Base-by-base conservation (phyloP, 331 rosid genomes). In the Phaseolus coccineus region DNA sequence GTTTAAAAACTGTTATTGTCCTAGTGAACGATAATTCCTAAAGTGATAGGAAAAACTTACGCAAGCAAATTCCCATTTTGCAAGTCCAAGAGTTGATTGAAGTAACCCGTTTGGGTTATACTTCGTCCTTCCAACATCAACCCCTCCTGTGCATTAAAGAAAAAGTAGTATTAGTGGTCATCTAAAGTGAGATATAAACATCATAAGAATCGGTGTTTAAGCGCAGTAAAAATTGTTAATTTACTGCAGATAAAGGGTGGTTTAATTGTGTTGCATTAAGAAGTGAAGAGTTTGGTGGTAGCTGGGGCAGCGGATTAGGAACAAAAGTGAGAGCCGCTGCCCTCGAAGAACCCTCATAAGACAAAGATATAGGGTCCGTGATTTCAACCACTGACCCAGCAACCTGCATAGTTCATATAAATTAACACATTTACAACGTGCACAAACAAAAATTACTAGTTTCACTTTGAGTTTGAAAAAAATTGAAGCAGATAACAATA, bases 41-140 rank as follows among this genome's bases (percentile, higher is more conserved):
- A 62, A 50, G 5, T 59, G 30, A 40, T 2, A 47, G 2, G 14
- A 59, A 37, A 37, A 82, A 51, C 83, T 14, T 73, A 83, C 83
- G 0, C 3, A 8, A 35, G 68, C 3, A 31, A 4, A 59, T 68
- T 28, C 61, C 19, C 80, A 30, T 58, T 59, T 39, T 31, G 65
- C 30, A 14, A 4, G 15, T 8, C 3, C 56, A 73, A 0, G 16
- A 27, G 27, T 33, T 44, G 63, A 30, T 37, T 40, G 2, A 58
- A 11, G 44, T 1, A 1, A 31, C 42, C 48, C 57, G 24, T 42
- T n/a, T 19, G 61, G 4, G 9, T 22, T 27, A 63, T 5, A 58
- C 39, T 35, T 3, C 30, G 77, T 30, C 42, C 59, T 19, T 47
- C 15, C 3, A 12, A 42, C 24, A 27, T 12, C 46, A 51, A 37